Conservation (phyloP, 495 filamentous ascomycete genomes). For the Penicillium canescens region DNA sequence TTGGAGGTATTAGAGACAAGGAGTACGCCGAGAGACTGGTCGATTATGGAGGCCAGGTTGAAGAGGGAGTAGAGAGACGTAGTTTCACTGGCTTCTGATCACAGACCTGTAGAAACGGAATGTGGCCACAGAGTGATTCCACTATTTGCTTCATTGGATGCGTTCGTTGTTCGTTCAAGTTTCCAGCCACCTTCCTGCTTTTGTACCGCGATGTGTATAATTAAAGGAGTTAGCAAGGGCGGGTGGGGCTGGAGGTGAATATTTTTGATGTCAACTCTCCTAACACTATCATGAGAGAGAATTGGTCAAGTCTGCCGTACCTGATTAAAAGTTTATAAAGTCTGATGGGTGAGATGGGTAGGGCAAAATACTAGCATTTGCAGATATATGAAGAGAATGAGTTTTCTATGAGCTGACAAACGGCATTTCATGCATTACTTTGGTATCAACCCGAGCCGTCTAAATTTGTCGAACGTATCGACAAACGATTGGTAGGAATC, state of each 20-base stretch:
- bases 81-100: background rate
- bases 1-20: constrained; percentile 47
- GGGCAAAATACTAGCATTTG: background rate
- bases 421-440: background rate
- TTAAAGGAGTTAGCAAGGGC: background rate
- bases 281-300: no score
- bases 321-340: no score
- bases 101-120: background rate
- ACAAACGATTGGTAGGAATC: constrained; percentile 2
- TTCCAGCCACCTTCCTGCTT: background rate
- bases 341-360: background rate
- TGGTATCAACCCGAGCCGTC: background rate
- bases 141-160: background rate
- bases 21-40: background rate
- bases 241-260: background rate
- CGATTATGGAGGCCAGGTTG: background rate
- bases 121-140: background rate
- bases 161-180: background rate
- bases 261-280: no score
- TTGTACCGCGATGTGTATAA: background rate
- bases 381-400: background rate
- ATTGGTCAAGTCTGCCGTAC: no score
- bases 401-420: background rate
- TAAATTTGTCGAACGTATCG: constrained; percentile 2
- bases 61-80: background rate